Evolutionary conservation across 371 early-diverging fungal species (phyloP), one percentile per base, ranked within the genome.

Genomic region (Chytridium lagenaria): DNA sequence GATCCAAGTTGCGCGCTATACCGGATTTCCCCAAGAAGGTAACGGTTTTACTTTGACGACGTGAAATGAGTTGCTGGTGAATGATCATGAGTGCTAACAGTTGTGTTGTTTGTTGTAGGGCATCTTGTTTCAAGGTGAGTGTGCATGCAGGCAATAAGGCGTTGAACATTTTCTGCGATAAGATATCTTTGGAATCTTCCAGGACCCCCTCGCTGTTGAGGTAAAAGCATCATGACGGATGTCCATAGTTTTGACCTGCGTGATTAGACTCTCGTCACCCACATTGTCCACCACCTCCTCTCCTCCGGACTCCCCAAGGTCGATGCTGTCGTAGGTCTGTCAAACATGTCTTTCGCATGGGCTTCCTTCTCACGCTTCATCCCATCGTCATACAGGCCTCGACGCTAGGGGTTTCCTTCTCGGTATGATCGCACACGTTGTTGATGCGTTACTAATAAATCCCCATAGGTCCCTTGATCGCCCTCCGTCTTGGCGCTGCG

Each of bases 111-210:
- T n/a, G 12, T 52, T 23, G 19, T 23, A 61, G 61, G 61, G 81
- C 30, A 80, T 79, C 67, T 49, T 80, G 69, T 80, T 80, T 69
- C 75, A 80, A 67, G 78, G 71, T 59, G n/a, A 12, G 40, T 75
- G 34, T 28, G 44, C 44, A 44, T 7, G 44, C 44, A 44, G 7
- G 44, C 44, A 44, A 19, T 7, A 7, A 44, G 7, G 44, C 44
- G 44, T 69, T 55, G n/a, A 12, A 16, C 33, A 51, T 59, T 26
- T 19, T 26, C 49, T 28, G 33, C 5, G n/a, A 23, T 16, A 59
- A 82, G 98, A 98, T 80, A 93, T 98, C 80, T 95, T 97, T 81
- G 96, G 96, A 52, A 89, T 98, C 70, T 98, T 98, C 88, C 92
- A 92, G 80, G 92, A 95, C 78, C 98, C 96, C 39, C 88, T 86